Evolutionary conservation across 2,329 filamentous ascomycete genomes (phyloP), one percentile per base, ranked within the genome.

Genomic region (Pseudocercospora fuligena): DNA sequence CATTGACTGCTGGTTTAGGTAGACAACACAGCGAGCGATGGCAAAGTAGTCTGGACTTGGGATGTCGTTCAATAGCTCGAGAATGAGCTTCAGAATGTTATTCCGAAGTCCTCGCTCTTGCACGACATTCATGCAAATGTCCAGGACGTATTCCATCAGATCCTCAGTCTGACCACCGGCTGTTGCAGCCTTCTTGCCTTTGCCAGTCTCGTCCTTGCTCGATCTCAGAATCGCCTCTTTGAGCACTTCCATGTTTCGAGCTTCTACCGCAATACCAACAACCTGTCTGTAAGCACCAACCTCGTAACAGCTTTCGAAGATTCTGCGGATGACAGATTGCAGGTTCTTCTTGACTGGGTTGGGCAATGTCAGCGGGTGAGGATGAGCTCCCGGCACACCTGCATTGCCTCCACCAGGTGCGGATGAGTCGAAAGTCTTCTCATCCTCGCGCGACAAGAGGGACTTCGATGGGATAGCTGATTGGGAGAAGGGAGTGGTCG

Each of bases 81-180:
- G 88, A 64, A 99, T 95, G 54, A 99, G 86, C 74, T 91, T 90
- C 66, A 99, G 82, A 61, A 99, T 97, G 82, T 90, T 87, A 73
- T 89, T 89, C 69, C 95, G 89, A 76, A 98, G 87, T 57, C 90
- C 89, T 61, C 94, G 89, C 82, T 99, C 95, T 80, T 98, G 95
- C 19, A 99, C 93, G 67, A 98, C 90, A 69, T 96, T 94, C 93
- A 99, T 97, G 84, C 94, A 97, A 72, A 99, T 96, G 73, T 94
- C 89, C 68, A 99, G 82, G 21, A 95, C 91, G 76, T 99, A 99
- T 73, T 99, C 95, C 90, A 99, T 95, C 65, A 99, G 82, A 78
- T 98, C 94, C 77, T 98, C 94, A 19, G 93, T 90, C 29, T 90
- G 88, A 3, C 87, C 85, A 58, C 83, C 80, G 11, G 79, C 78